Conservation (phyloP, 805 yeast species). For the Sungouiozyma ichnusensis region DNA sequence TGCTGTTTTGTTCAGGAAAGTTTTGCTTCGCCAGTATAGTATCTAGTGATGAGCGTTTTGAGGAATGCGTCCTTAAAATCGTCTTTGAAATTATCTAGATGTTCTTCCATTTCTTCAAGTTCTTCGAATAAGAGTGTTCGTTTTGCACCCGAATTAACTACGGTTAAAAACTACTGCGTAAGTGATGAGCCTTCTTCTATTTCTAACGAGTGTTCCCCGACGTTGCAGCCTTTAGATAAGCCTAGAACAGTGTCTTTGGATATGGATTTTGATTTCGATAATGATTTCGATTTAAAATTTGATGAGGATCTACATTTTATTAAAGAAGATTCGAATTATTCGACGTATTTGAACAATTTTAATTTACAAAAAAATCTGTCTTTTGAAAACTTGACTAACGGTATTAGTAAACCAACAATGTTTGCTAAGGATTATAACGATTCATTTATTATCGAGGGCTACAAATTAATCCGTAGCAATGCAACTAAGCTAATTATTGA, state of each 20-base stretch:
- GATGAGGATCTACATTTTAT: background rate
- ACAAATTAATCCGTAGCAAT: slow-evolving; percentile 3
- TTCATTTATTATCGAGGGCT: slow-evolving; percentile 3
- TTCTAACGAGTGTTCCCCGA: slow-evolving; percentile 40
- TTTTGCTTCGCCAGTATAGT: no score
- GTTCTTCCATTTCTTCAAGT: slow-evolving; percentile 10
- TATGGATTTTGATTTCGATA: background rate
- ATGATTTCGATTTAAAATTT: background rate
- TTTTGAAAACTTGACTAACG: background rate
- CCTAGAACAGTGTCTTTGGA: background rate
- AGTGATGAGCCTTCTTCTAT: slow-evolving; percentile 52
- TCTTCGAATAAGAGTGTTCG: slow-evolving; percentile 45
- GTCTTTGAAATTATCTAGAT: slow-evolving; percentile 15
- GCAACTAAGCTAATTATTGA: background rate
- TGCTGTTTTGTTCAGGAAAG: no score
- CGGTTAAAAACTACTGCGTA: slow-evolving; percentile 54
- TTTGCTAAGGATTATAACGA: slow-evolving; percentile 1
- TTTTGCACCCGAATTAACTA: slow-evolving; percentile 51
- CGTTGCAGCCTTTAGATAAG: slow-evolving; percentile 8
- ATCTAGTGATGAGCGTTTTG: background rate
- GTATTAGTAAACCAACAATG: no score
- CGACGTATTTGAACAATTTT: background rate
- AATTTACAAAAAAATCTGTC: background rate
- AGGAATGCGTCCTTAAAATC: slow-evolving; percentile 13
- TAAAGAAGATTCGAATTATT: background rate